phyloP scores from a whole-genome alignment of 352 stramenopile species.

The Vaucheria bursata region DNA sequence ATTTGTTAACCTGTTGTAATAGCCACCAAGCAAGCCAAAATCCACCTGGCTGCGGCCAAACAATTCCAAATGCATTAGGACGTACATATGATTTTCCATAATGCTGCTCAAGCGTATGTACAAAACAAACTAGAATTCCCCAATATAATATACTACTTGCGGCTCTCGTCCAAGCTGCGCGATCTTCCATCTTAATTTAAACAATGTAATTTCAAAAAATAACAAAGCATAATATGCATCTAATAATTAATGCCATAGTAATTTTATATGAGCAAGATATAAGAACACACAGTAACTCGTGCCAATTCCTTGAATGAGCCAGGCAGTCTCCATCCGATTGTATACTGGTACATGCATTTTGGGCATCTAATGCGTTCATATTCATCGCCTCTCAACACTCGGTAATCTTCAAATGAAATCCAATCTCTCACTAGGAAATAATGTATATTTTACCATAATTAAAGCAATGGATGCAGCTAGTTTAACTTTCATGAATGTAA shows the following conservation, averaged over 20 bases:
- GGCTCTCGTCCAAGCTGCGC: conserved; percentile 13
- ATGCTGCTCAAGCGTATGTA: conserved; percentile 3
- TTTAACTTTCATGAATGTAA: no score
- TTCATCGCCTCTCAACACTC: background rate
- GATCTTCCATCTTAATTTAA: conserved; percentile 3
- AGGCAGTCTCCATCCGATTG: conserved; percentile 12
- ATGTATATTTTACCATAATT: no score
- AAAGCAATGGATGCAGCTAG: no score
- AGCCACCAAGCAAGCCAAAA: conserved; percentile 18
- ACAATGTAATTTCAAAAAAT: background rate
- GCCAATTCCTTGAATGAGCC: conserved; percentile 2
- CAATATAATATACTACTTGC: conserved; percentile 13
- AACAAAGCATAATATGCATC: background rate
- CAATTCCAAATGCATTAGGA: background rate
- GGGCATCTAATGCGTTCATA: background rate
- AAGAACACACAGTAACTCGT: background rate
- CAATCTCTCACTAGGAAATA: conserved; percentile 11
- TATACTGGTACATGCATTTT: conserved; percentile 10
- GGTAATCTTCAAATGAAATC: conserved; percentile 22
- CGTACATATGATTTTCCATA: no score
- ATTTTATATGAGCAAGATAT: no score
- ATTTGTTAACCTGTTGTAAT: conserved; percentile 21
- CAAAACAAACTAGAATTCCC: conserved; percentile 7
- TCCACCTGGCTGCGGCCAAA: conserved; percentile 13
- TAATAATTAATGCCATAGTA: background rate